A percentile compares a stretch with the other conserved stretches of the same genome.
phyloP scores from a whole-genome alignment of 495 filamentous ascomycete species.

The Aspergillus wentii region DNA sequence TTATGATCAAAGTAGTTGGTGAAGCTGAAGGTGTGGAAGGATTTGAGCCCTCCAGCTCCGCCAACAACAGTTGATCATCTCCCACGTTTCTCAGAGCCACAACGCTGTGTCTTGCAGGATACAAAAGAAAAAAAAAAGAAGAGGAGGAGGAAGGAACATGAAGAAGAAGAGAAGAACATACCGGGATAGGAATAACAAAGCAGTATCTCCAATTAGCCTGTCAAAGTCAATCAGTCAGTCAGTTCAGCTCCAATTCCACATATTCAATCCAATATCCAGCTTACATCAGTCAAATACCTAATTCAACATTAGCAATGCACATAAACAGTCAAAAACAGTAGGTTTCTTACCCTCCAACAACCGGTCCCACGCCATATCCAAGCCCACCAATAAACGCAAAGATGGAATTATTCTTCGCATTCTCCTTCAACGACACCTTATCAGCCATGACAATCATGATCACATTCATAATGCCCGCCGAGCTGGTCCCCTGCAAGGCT shows the following conservation, averaged over 20 bases:
- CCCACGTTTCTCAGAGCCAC: too few relatives aligned
- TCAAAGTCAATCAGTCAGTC: constrained; percentile 16
- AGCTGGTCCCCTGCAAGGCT: constrained; percentile 51
- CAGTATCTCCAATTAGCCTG: constrained; percentile 52
- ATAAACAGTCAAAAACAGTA: background rate
- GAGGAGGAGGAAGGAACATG: too few relatives aligned
- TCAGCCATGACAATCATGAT: constrained; percentile 54
- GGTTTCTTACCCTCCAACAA: constrained; percentile 40
- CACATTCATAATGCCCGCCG: constrained; percentile 49
- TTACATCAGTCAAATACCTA: constrained; percentile 22
- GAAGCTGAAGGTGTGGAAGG: too few relatives aligned
- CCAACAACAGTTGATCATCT: too few relatives aligned
- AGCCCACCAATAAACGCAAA: constrained; percentile 48
- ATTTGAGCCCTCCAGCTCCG: too few relatives aligned
- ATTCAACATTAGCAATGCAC: background rate
- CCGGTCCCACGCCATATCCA: constrained; percentile 50
- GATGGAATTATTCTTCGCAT: constrained; percentile 52
- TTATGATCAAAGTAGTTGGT: too few relatives aligned
- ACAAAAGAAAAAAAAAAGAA: too few relatives aligned
- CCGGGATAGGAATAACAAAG: constrained; percentile 52
- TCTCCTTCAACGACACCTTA: constrained; percentile 50
- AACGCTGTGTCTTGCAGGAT: too few relatives aligned
- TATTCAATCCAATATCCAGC: background rate
- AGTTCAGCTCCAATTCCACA: constrained; percentile 23
- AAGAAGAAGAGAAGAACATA: too few relatives aligned